Evolutionary conservation across 1,139 yeast genomes (phyloP).

Genomic region (Lodderomyces theae): DNA sequence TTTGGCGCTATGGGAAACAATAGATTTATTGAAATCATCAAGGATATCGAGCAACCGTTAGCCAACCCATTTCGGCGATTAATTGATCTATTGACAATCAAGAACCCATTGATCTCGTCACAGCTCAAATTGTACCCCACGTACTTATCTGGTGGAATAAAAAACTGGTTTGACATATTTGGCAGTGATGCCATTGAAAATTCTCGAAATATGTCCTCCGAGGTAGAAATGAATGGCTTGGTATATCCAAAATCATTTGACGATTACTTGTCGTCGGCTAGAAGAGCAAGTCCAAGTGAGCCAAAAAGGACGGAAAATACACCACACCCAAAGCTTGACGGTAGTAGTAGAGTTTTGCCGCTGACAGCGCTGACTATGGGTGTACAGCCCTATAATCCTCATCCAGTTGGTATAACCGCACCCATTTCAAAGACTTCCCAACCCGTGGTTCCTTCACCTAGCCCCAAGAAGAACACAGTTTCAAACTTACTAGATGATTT

Average conservation of each 20-base stretch:
- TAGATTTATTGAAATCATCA: constrained; percentile 27
- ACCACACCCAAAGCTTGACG: not conserved
- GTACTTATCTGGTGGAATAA: constrained; percentile 42
- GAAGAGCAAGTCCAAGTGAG: not conserved
- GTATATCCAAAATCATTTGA: constrained; percentile 36
- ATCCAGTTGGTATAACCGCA: not conserved
- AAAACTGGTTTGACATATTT: constrained; percentile 32
- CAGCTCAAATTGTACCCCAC: constrained; percentile 33
- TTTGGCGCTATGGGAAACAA: constrained; percentile 26
- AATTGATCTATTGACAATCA: constrained; percentile 51
- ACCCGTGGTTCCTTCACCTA: constrained; percentile 9
- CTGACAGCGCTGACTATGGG: not conserved
- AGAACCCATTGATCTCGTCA: constrained; percentile 37
- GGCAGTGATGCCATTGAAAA: constrained; percentile 31
- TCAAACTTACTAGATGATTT: constrained; percentile 29
- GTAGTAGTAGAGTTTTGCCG: not conserved
- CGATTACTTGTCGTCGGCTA: constrained; percentile 32
- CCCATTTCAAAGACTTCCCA: constrained; percentile 3
- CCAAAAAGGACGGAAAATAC: not conserved
- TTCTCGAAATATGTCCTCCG: constrained; percentile 12
- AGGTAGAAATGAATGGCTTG: not conserved
- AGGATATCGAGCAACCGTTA: constrained; percentile 16
- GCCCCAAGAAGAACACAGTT: not conserved
- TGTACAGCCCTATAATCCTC: constrained; percentile 4
- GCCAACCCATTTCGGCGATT: constrained; percentile 45